These are phyloP conservation scores for Setaria italica DNA, from an alignment of 202 grass and related monocot genomes.

Conservation along the genomic window DNA sequence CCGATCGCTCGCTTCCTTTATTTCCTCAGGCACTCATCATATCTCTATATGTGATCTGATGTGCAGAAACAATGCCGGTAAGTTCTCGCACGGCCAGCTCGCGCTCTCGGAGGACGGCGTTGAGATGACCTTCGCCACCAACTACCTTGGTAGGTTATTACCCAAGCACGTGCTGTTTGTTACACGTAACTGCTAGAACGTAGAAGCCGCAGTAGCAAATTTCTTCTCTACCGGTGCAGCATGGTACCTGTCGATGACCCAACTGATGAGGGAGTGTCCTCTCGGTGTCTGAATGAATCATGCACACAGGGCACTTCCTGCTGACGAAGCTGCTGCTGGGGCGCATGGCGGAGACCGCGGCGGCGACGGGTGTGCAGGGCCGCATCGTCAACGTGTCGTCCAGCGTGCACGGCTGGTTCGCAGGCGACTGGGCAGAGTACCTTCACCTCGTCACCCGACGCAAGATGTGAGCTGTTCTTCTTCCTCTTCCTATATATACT, in stretches of 20 bases:
- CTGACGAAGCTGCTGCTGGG: slow-evolving; percentile 74
- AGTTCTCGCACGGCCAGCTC: slow-evolving; percentile 88
- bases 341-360: slow-evolving; percentile 79
- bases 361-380: slow-evolving; percentile 62
- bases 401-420: slow-evolving; percentile 94
- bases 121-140: slow-evolving; percentile 99
- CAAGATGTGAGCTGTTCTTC: slow-evolving; percentile 61
- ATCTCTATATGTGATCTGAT: no score
- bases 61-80: slow-evolving; percentile 94
- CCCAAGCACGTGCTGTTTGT: no score
- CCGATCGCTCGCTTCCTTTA: neutral
- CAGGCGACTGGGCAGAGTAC: slow-evolving; percentile 85
- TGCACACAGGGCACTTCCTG: slow-evolving; percentile 71
- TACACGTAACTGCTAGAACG: no score
- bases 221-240: no score
- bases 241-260: no score
- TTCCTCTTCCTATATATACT: no score
- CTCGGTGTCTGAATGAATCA: no score
- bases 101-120: slow-evolving; percentile 91
- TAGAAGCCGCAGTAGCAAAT: no score
- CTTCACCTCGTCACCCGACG: slow-evolving; percentile 72
- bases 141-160: slow-evolving; percentile 64
- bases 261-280: no score
- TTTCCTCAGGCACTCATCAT: neutral
- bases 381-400: slow-evolving; percentile 94